Evolutionary conservation across 352 stramenopile genomes (phyloP).

Genomic region (Blastocystis sp.): DNA sequence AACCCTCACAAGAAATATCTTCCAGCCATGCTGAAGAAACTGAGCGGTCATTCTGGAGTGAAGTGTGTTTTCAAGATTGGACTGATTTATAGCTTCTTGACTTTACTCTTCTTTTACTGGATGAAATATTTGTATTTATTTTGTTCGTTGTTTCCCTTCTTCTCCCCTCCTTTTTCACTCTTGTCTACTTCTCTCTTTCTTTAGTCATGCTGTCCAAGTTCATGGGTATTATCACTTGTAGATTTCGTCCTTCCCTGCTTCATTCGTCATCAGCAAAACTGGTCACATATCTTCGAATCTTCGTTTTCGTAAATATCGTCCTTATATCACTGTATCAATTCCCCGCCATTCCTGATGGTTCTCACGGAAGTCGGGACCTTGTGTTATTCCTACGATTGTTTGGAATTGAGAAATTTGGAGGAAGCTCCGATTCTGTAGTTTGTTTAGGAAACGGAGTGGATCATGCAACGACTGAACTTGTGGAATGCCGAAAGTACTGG

Average conservation of each 20-base stretch:
- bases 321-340: background rate
- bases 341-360: background rate
- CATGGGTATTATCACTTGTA: background rate
- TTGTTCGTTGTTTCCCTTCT: background rate
- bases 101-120: background rate
- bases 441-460: background rate
- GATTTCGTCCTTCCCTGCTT: background rate
- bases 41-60: background rate
- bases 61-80: background rate
- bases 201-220: background rate
- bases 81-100: background rate
- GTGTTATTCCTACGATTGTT: background rate
- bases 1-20: too few relatives aligned
- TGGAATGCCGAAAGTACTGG: conserved; percentile 26
- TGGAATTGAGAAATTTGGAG: background rate
- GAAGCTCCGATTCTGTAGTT: background rate
- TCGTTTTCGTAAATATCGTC: background rate
- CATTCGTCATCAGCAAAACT: background rate
- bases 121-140: background rate
- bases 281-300: background rate
- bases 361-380: background rate
- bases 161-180: background rate
- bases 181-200: background rate
- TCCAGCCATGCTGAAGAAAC: too few relatives aligned
- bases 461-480: background rate